Percentiles rank a stretch among this genome's conserved stretches.
Conservation (phyloP, 805 yeast species). For the Metschnikowia anglica region DNA sequence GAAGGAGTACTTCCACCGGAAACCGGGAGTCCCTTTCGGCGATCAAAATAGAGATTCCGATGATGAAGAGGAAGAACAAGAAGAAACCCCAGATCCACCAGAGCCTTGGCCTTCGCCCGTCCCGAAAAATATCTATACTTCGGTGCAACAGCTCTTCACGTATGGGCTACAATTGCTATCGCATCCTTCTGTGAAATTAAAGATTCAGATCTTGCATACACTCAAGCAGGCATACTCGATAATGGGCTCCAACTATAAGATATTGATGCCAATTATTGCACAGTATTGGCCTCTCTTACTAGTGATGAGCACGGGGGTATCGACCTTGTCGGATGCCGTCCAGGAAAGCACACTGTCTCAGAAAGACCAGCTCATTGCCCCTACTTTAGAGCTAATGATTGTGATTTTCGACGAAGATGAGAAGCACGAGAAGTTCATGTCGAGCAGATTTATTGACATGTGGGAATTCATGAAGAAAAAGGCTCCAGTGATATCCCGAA, state of each 20-base stretch:
- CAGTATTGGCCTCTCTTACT: slow-evolving; percentile 35
- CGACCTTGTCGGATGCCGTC: slow-evolving; percentile 17
- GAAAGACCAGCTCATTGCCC: slow-evolving; percentile 22
- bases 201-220: slow-evolving; percentile 55
- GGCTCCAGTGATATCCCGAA: neutral
- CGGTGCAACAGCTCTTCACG: slow-evolving; percentile 58
- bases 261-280: slow-evolving; percentile 34
- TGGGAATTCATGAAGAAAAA: slow-evolving; percentile 33
- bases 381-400: slow-evolving; percentile 31
- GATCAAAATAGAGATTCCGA: slow-evolving; percentile 24
- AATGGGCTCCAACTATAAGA: slow-evolving; percentile 31
- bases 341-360: neutral
- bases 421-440: slow-evolving; percentile 46
- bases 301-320: slow-evolving; percentile 22
- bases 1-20: slow-evolving; percentile 38
- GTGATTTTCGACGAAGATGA: slow-evolving; percentile 31
- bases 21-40: slow-evolving; percentile 37
- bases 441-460: slow-evolving; percentile 46
- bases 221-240: slow-evolving; percentile 32
- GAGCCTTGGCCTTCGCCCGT: slow-evolving; percentile 64
- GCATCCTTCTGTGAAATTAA: slow-evolving; percentile 60
- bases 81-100: slow-evolving; percentile 9
- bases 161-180: slow-evolving; percentile 71
- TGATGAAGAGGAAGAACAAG: slow-evolving; percentile 27
- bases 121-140: slow-evolving; percentile 56